A percentile compares a stretch with the other conserved stretches of the same genome.
phyloP scores from a whole-genome alignment of 192 early-diverging fungal genomes.

The Glomus cerebriforme region DNA sequence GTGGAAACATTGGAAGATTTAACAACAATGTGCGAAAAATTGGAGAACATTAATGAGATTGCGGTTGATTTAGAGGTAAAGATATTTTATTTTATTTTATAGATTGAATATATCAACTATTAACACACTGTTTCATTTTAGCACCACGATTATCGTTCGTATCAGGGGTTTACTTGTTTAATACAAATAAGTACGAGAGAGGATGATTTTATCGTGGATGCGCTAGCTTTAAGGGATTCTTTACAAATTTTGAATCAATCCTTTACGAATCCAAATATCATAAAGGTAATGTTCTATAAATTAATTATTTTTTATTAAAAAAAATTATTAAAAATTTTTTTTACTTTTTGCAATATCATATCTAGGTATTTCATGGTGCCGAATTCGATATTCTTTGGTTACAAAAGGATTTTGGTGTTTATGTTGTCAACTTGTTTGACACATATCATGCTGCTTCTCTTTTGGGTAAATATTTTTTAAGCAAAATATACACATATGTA shows the following conservation, averaged over 20 bases:
- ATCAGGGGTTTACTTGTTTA: constrained; percentile 92
- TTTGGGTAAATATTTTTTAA: constrained; percentile 48
- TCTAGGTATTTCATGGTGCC: constrained; percentile 89
- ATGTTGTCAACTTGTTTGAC: constrained; percentile 96
- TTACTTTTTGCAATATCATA: not conserved
- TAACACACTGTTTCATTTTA: not conserved
- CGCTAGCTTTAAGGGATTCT: constrained; percentile 73
- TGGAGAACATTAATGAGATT: constrained; percentile 70
- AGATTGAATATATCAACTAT: not conserved
- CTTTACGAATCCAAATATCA: constrained; percentile 83
- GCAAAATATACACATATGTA: not conserved
- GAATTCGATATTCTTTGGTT: constrained; percentile 95
- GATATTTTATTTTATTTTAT: not conserved
- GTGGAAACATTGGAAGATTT: constrained; percentile 81
- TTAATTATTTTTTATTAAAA: not conserved
- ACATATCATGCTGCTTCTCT: constrained; percentile 91
- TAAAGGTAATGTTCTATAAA: constrained; percentile 62
- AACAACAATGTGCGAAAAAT: constrained; percentile 57
- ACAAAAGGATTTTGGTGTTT: constrained; percentile 96
- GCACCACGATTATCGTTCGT: constrained; percentile 95
- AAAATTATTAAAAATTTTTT: not conserved
- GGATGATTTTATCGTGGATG: constrained; percentile 90
- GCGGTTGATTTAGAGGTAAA: constrained; percentile 85
- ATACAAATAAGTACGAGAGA: constrained; percentile 90
- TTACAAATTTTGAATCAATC: constrained; percentile 78